Evolutionary conservation across 2,329 filamentous ascomycete species (phyloP).

Genomic region (Aspergillus sp.): DNA sequence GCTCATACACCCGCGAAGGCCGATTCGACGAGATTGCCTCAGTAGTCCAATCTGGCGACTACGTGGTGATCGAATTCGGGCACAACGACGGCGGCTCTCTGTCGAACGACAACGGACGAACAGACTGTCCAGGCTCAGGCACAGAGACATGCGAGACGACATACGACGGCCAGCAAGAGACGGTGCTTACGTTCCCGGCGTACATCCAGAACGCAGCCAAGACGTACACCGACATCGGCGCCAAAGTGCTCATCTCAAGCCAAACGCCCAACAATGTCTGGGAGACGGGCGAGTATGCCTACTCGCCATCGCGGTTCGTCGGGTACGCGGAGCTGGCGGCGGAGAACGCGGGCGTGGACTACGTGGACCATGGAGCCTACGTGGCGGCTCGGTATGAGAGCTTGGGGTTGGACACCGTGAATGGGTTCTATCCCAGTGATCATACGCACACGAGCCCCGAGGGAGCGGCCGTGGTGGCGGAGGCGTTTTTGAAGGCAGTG

Average conservation of each 20-base stretch:
- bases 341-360: slow-evolving; percentile 47
- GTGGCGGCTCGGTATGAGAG: slow-evolving; percentile 54
- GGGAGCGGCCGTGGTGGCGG: slow-evolving; percentile 57
- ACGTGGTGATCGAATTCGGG: slow-evolving; percentile 69
- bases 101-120: slow-evolving; percentile 59
- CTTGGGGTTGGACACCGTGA: slow-evolving; percentile 51
- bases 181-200: slow-evolving; percentile 60
- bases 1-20: slow-evolving; percentile 66
- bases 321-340: slow-evolving; percentile 54
- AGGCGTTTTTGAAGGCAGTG: slow-evolving; percentile 60
- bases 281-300: slow-evolving; percentile 55
- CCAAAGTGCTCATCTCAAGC: slow-evolving; percentile 59
- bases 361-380: slow-evolving; percentile 62
- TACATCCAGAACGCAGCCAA: slow-evolving; percentile 61
- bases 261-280: slow-evolving; percentile 65
- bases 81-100: slow-evolving; percentile 69
- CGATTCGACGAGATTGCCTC: slow-evolving; percentile 60
- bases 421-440: slow-evolving; percentile 57
- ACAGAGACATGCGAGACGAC: slow-evolving; percentile 54
- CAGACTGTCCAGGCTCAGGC: slow-evolving; percentile 58
- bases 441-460: slow-evolving; percentile 62
- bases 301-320: slow-evolving; percentile 54
- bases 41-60: slow-evolving; percentile 58
- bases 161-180: slow-evolving; percentile 54
- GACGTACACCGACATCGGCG: slow-evolving; percentile 56